Evolutionary conservation across 2,329 filamentous ascomycete genomes (phyloP).

Genomic region (Neonectria ditissima): DNA sequence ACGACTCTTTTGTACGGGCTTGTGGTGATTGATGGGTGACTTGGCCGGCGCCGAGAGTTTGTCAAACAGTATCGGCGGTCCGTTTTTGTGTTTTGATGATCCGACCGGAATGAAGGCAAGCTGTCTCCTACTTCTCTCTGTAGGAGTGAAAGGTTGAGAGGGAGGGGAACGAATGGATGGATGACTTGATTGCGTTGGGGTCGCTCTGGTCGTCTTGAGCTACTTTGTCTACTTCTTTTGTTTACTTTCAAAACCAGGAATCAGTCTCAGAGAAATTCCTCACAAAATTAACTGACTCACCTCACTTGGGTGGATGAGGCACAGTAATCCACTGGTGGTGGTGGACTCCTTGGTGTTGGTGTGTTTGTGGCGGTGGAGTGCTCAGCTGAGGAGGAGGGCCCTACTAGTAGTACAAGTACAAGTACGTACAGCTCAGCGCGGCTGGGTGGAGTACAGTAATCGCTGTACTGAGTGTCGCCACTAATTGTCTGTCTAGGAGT

Average conservation of each 20-base stretch:
- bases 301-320: not conserved
- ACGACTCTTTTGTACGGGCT: too few relatives aligned
- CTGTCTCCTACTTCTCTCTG: not conserved
- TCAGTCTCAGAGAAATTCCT: not conserved
- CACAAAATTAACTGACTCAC: not conserved
- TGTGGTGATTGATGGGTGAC: too few relatives aligned
- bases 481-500: not conserved
- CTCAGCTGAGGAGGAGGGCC: conserved; percentile 8
- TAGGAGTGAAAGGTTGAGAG: not conserved
- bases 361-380: conserved; percentile 15
- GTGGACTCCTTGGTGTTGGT: not conserved
- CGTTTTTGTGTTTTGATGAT: not conserved
- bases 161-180: not conserved
- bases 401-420: not conserved
- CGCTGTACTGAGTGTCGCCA: not conserved
- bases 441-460: not conserved
- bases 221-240: not conserved
- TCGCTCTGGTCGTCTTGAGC: not conserved
- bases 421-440: not conserved
- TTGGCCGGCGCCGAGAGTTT: too few relatives aligned
- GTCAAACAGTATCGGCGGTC: too few relatives aligned
- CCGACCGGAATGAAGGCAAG: not conserved
- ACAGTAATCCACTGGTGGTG: not conserved
- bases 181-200: not conserved
- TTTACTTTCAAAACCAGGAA: not conserved